Base-by-base conservation (phyloP, 371 early-diverging fungal genomes). In the Saksenaea vasiformis region DNA sequence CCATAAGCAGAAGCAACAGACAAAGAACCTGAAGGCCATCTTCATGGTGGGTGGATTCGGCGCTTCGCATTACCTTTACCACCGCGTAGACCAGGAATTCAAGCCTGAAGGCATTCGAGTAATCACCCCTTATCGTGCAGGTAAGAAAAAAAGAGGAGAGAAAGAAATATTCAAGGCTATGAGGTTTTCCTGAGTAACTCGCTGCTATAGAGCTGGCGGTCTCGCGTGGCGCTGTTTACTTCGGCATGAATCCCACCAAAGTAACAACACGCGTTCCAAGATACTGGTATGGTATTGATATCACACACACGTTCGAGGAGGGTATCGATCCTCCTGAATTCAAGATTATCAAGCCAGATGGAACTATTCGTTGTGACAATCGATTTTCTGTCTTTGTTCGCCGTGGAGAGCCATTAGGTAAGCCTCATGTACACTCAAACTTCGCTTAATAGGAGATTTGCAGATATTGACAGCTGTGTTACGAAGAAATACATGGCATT, bases 401-500 rank as follows among this genome's bases (percentile, higher is more conserved):
- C 14, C 70, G 79, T 13, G 79, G 82, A 57, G 70, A 76, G 37
- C 79, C 79, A 37, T 38, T 80, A 55, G 75, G 77, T 77, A 71
- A 62, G 15, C n/a, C 22, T 34, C 5, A 27, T 7, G 13, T 9
- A 22, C 9, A 34, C 34, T 5, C 24, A 37, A 60, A 10, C n/a
- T 28, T 54, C n/a, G 26, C 31, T 4, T 22, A 26, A 36, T 13
- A 15, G n/a, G 14, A 5, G 14, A 9, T 27, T 3, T 58, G 3
- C 65, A 74, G 79, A 77, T 51, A 73, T 80, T 35, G 80, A 83
- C 36, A 80, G 83, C 53, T 82, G 84, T 60, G 66, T 83, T 39
- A 75, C 80, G 39, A 81, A 82, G 60, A 77, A 78, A 64, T 86
- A 80, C 41, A 82, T 73, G 43, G 81, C 85, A 28, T 79, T 76